Conservation (phyloP, 345 rosid species). For the Euphorbia lathyris region DNA sequence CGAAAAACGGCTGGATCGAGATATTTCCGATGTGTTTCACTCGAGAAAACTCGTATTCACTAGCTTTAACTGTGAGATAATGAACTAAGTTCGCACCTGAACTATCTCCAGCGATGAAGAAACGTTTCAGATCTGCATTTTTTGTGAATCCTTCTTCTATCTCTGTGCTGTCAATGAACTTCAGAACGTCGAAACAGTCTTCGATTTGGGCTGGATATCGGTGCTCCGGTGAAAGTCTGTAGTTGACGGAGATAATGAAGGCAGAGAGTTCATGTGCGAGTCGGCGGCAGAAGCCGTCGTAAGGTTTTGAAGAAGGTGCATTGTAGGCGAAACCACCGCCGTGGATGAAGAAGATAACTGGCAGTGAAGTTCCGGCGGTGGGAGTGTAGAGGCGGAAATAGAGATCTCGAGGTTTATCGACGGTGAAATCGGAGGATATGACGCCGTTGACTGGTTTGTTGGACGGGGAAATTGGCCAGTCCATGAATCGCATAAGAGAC, state of each 20-base stretch:
- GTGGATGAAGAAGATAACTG: slow-evolving; percentile 36
- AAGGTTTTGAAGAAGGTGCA: slow-evolving; percentile 19
- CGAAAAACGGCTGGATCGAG: slow-evolving; percentile 14
- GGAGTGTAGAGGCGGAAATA: slow-evolving; percentile 36
- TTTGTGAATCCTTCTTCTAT: no score
- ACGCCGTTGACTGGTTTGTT: slow-evolving; percentile 1
- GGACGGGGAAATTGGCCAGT: background rate
- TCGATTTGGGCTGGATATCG: no score
- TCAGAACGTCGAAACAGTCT: no score
- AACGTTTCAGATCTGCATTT: background rate
- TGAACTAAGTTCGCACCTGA: slow-evolving; percentile 2
- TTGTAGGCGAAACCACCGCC: slow-evolving; percentile 37
- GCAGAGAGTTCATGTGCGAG: slow-evolving; percentile 21
- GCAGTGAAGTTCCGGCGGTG: slow-evolving; percentile 1
- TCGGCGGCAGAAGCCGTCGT: slow-evolving; percentile 24
- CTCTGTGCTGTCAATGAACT: no score
- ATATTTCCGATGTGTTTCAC: background rate
- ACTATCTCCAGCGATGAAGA: slow-evolving; percentile 17
- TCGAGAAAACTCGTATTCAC: background rate
- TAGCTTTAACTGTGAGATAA: background rate
- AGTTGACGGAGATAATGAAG: slow-evolving; percentile 25
- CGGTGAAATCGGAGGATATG: background rate
- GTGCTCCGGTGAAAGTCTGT: no score
- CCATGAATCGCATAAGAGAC: no score
- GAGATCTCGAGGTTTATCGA: slow-evolving; percentile 10